Evolutionary conservation across 805 yeast genomes (phyloP), one percentile per base, ranked within the genome.

Genomic region (Lipomyces oligophaga): DNA sequence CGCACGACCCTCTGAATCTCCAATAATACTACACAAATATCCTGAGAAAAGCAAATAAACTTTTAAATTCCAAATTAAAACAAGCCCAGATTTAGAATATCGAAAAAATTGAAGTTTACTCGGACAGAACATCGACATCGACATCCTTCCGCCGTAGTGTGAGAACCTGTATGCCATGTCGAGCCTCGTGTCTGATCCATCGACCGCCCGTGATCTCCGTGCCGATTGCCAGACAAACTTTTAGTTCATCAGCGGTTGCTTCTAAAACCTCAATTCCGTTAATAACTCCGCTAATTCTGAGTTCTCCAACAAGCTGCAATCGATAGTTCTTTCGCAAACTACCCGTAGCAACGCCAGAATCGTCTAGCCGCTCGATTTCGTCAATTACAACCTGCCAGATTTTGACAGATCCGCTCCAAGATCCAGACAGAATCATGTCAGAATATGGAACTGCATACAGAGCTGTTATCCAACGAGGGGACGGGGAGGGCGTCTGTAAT

Each of bases 381-480:
- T 26, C 45, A 11, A 31, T 28, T 8, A 34, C 40, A 24, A 52
- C 40, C 7, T 40, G 48, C 97, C 97, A 93, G 37, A 87, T 74
- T 50, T 76, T 79, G 44, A 93, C 65, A 22, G 31, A 24, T 3
- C 97, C 97, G 60, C 79, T 76, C 81, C 86, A 84, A 2, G 97
- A 89, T 1, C 98, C 98, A 10, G 87, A 78, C 35, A 90, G 70
- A 61, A 93, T 86, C 4, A 86, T 65, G 61, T 93, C 88, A 10
- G 89, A 76, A 63, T 78, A 90, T 15, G 97, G 96, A 19, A 90
- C 70, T 0, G 95, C 86, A 58, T 81, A 74, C 7, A 90, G 64
- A 1, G 88, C 73, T 0, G 97, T 87, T 57, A 93, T 83, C 84
- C 90, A 81, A 59, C 82, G 83, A 22, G 97, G 96, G 47, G 77